phyloP scores from a whole-genome alignment of 148 eudicot species.

The Chenopodium quinoa region DNA sequence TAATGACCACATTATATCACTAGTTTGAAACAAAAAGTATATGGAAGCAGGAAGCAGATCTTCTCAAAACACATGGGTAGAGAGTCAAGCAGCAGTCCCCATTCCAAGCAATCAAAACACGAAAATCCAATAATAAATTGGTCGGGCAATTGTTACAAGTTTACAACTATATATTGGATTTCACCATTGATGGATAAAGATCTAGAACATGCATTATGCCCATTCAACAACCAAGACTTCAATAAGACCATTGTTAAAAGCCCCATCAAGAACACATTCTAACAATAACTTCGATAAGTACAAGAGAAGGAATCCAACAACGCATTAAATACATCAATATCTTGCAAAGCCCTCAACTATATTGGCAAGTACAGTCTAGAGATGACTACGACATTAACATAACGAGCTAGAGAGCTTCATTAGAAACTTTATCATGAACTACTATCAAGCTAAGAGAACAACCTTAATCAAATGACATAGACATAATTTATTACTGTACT shows the following conservation, averaged over 20 bases:
- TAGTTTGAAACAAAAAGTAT: not conserved
- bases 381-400: not conserved
- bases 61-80: not conserved
- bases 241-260: not conserved
- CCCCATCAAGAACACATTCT: not conserved
- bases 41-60: not conserved
- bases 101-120: not conserved
- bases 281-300: not conserved
- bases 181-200: not conserved
- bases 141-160: not conserved
- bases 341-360: not conserved
- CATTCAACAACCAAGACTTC: not conserved
- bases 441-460: not conserved
- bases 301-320: not conserved
- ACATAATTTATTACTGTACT: not conserved
- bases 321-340: not conserved
- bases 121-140: not conserved
- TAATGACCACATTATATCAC: not conserved
- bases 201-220: not conserved
- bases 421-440: not conserved
- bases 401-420: not conserved
- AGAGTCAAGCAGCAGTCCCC: not conserved
- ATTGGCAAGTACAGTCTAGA: not conserved
- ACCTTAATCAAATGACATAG: not conserved
- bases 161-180: not conserved